These are phyloP conservation scores for Spongospora subterranea DNA, from an alignment of 208 protist genomes.

Conservation along the genomic window DNA sequence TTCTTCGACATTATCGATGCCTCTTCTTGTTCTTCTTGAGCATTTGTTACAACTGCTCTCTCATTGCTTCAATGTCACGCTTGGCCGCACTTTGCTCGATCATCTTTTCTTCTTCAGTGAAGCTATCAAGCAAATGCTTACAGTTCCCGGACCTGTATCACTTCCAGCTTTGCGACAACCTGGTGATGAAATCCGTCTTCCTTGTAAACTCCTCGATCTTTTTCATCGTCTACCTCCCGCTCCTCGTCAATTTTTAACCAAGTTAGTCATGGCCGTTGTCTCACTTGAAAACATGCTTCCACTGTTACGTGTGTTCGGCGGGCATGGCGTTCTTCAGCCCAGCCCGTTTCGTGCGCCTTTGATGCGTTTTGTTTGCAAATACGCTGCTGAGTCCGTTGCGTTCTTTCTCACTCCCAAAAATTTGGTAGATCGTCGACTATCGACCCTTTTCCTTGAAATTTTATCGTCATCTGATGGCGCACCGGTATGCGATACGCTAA, in stretches of 20 bases:
- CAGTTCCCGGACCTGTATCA: neutral
- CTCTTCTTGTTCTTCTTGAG: constrained; percentile 76
- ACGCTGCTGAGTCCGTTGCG: constrained; percentile 38
- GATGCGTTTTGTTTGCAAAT: constrained; percentile 41
- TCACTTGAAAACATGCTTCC: constrained; percentile 31
- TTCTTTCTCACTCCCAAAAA: constrained; percentile 53
- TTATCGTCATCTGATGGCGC: neutral
- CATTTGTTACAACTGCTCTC: constrained; percentile 77
- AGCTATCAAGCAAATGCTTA: constrained; percentile 43
- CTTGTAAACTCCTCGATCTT: constrained; percentile 10
- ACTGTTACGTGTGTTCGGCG: constrained; percentile 16
- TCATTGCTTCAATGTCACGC: constrained; percentile 81
- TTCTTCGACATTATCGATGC: constrained; percentile 74
- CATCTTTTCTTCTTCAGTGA: constrained; percentile 71
- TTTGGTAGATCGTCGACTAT: constrained; percentile 37
- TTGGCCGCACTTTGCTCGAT: constrained; percentile 81
- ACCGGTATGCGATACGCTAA: constrained; percentile 21
- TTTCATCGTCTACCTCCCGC: constrained; percentile 33
- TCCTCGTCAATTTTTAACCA: constrained; percentile 18
- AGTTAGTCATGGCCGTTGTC: constrained; percentile 46
- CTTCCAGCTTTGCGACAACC: constrained; percentile 9
- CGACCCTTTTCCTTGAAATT: constrained; percentile 5
- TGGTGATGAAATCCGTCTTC: constrained; percentile 50
- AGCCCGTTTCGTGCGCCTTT: constrained; percentile 20
- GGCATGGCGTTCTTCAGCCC: constrained; percentile 1